Conservation (phyloP, 2,329 filamentous ascomycete species). For the Sporothrix curviconia region DNA sequence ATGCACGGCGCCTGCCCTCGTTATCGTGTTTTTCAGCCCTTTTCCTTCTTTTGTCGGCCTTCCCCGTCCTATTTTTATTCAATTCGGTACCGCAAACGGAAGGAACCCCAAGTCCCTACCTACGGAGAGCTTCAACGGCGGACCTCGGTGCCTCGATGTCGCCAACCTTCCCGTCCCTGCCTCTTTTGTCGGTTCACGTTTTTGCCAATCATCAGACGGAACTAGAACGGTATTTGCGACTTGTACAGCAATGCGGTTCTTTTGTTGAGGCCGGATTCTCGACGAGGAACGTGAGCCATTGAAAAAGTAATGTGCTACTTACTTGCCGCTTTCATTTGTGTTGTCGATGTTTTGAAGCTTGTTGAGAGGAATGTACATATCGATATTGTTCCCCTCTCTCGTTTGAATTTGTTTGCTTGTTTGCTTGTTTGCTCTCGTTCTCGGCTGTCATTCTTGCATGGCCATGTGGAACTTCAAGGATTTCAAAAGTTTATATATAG, state of each 20-base stretch:
- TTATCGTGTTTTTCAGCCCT: not conserved
- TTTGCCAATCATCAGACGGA: not conserved
- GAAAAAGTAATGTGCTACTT: constrained; percentile 11
- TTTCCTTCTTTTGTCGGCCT: not conserved
- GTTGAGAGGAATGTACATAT: no score
- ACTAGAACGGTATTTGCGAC: not conserved
- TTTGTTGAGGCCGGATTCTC: not conserved
- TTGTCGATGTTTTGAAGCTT: not conserved
- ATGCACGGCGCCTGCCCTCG: not conserved
- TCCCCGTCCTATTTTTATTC: not conserved
- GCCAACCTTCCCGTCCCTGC: not conserved
- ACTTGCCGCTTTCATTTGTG: not conserved
- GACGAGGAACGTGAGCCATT: not conserved
- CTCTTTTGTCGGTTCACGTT: not conserved
- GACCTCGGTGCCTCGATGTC: not conserved
- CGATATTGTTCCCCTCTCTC: no score
- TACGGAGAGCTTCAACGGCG: not conserved
- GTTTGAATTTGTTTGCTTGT: no score
- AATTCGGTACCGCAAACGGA: not conserved
- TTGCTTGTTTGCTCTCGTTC: not conserved
- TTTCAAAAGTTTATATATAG: not conserved
- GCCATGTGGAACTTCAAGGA: not conserved
- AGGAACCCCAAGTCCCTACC: no score
- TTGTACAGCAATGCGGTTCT: not conserved
- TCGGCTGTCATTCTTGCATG: not conserved